Evolutionary conservation across 2,329 filamentous ascomycete genomes (phyloP).

Genomic region (Aspergillus aculeatinus): DNA sequence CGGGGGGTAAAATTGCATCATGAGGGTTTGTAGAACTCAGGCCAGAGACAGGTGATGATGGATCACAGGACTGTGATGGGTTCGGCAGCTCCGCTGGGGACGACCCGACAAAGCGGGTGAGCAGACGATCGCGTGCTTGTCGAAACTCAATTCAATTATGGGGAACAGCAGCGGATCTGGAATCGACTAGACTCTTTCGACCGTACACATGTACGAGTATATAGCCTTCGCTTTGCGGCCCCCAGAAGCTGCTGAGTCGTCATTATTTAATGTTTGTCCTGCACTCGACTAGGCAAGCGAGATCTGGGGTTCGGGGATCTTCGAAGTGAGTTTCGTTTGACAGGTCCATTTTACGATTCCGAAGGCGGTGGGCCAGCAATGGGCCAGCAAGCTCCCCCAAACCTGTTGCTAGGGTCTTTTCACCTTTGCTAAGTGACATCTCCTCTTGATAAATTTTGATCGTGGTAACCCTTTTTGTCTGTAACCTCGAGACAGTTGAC

Average conservation of each 20-base stretch:
- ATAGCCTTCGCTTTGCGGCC: background rate
- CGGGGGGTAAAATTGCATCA: background rate
- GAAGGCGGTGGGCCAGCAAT: slow-evolving; percentile 1
- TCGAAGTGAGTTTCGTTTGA: background rate
- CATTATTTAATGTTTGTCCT: background rate
- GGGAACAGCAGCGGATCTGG: slow-evolving; percentile 5
- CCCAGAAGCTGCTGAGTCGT: background rate
- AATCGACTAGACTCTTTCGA: background rate
- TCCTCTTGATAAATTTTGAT: no score
- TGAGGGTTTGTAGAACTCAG: no score
- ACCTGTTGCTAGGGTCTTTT: background rate
- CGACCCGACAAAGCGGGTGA: slow-evolving; percentile 29
- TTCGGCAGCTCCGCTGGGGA: background rate
- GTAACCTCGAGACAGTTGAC: background rate
- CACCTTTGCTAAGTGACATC: background rate
- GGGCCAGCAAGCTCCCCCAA: background rate
- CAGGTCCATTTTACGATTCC: slow-evolving; percentile 2
- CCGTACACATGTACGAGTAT: background rate
- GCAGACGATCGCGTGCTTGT: slow-evolving; percentile 33
- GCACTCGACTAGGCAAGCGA: background rate
- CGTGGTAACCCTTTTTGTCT: background rate
- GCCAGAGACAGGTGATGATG: background rate
- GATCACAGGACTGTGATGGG: background rate
- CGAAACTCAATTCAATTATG: slow-evolving; percentile 32
- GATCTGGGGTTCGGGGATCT: background rate